These are phyloP conservation scores for Pestalotiopsis sp. DNA, from an alignment of 2,329 filamentous ascomycete species.

Conservation along the genomic window DNA sequence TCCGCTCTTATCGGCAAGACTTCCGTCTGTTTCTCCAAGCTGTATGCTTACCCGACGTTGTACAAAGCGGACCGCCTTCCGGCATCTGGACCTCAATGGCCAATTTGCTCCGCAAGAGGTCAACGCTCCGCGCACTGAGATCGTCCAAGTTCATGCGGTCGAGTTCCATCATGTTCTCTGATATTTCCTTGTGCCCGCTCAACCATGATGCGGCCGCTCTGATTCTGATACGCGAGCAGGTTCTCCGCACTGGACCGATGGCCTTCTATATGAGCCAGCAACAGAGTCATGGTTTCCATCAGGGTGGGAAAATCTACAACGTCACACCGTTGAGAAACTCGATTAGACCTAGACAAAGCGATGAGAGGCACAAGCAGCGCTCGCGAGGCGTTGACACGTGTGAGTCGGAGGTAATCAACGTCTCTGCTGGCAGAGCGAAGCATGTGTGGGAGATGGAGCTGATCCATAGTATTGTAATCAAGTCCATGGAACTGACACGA, in stretches of 20 bases:
- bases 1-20: slow-evolving; percentile 18
- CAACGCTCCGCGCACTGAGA: slow-evolving; percentile 29
- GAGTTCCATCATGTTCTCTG: slow-evolving; percentile 19
- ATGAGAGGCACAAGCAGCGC: slow-evolving; percentile 44
- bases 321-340: slow-evolving; percentile 39
- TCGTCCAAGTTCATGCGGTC: slow-evolving; percentile 28
- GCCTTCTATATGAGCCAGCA: slow-evolving; percentile 42
- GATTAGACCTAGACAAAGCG: slow-evolving; percentile 34
- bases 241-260: slow-evolving; percentile 10
- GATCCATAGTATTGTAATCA: slow-evolving; percentile 45
- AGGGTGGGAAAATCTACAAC: slow-evolving; percentile 45
- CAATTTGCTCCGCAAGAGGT: slow-evolving; percentile 32
- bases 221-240: slow-evolving; percentile 11
- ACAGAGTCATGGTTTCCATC: slow-evolving; percentile 41
- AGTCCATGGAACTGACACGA: slow-evolving; percentile 25
- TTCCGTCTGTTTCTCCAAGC: not conserved
- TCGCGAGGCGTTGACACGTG: slow-evolving; percentile 43
- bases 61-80: slow-evolving; percentile 23
- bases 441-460: slow-evolving; percentile 50
- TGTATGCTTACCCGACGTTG: not conserved
- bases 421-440: slow-evolving; percentile 31
- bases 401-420: slow-evolving; percentile 42
- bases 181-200: slow-evolving; percentile 9
- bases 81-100: slow-evolving; percentile 33
- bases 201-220: slow-evolving; percentile 10